phyloP scores from a whole-genome alignment of 1,284 basidiomycete species.

The Serendipita sp. region DNA sequence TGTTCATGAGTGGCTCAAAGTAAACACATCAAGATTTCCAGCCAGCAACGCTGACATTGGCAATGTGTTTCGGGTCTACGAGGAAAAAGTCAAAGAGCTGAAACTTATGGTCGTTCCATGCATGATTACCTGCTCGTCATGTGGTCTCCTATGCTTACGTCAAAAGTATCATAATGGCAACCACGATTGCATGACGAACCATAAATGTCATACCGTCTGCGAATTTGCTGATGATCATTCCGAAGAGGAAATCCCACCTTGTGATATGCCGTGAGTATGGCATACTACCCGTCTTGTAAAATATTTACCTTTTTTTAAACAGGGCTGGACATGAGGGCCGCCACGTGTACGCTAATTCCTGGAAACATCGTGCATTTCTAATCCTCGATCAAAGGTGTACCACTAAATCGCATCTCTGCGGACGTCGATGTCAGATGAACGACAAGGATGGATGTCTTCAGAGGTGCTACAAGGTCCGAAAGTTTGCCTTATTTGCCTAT shows the following conservation, averaged over 20 bases:
- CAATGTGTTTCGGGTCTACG: slow-evolving; percentile 30
- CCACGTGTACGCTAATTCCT: slow-evolving; percentile 30
- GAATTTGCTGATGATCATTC: slow-evolving; percentile 27
- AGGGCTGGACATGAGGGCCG: slow-evolving; percentile 43
- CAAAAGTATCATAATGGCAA: slow-evolving; percentile 29
- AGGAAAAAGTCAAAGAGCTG: slow-evolving; percentile 29
- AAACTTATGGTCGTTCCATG: slow-evolving; percentile 35
- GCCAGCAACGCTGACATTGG: slow-evolving; percentile 30
- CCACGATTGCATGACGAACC: slow-evolving; percentile 37
- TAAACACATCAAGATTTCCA: slow-evolving; percentile 33
- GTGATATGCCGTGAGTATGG: slow-evolving; percentile 30
- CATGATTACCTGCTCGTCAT: slow-evolving; percentile 29
- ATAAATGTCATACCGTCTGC: slow-evolving; percentile 31
- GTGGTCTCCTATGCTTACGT: slow-evolving; percentile 34
- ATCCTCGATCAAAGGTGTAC: slow-evolving; percentile 28
- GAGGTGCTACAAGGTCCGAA: slow-evolving; percentile 35
- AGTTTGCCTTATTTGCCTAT: background rate
- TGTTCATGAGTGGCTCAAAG: slow-evolving; percentile 35
- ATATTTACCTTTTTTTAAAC: background rate
- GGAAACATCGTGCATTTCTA: background rate
- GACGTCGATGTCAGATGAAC: slow-evolving; percentile 29
- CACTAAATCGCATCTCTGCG: slow-evolving; percentile 36
- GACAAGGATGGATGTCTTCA: slow-evolving; percentile 33
- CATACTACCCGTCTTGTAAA: background rate
- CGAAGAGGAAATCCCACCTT: slow-evolving; percentile 20